Evolutionary conservation across 2,329 filamentous ascomycete genomes (phyloP).

Genomic region (Dichotomopilus funicola): DNA sequence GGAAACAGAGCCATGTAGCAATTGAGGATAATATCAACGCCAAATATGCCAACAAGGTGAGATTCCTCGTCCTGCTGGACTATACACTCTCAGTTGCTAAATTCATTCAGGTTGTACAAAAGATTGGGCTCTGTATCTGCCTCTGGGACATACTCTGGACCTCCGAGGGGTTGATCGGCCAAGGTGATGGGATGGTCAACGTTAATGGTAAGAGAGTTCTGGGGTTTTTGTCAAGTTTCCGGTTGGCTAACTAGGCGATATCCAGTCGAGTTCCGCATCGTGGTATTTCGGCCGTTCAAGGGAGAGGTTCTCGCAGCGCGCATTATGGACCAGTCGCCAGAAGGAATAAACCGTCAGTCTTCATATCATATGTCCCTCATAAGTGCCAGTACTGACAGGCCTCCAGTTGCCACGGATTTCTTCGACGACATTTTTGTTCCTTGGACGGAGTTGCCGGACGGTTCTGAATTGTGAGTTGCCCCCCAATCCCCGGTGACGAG

Average conservation of each 20-base stretch:
- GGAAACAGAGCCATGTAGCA: slow-evolving; percentile 71
- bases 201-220: slow-evolving; percentile 69
- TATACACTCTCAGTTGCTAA: neutral
- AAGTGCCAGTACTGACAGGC: neutral
- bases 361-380: neutral
- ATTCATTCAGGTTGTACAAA: slow-evolving; percentile 66
- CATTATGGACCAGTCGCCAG: slow-evolving; percentile 66
- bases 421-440: slow-evolving; percentile 88
- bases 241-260: slow-evolving; percentile 10
- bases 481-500: neutral
- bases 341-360: slow-evolving; percentile 62
- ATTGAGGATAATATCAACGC: slow-evolving; percentile 96
- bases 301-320: slow-evolving; percentile 83
- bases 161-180: slow-evolving; percentile 88
- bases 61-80: neutral
- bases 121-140: slow-evolving; percentile 87
- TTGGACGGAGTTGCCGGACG: slow-evolving; percentile 64
- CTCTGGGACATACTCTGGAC: slow-evolving; percentile 86
- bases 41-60: slow-evolving; percentile 89
- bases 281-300: slow-evolving; percentile 94
- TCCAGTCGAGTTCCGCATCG: slow-evolving; percentile 81
- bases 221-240: neutral
- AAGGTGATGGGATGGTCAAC: slow-evolving; percentile 86
- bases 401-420: slow-evolving; percentile 73
- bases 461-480: slow-evolving; percentile 62